A percentile compares a stretch with the other conserved stretches of the same genome.
Evolutionary conservation across 78 protist species (phyloP).

Genomic region (Dictyostelium brefeldianum): DNA sequence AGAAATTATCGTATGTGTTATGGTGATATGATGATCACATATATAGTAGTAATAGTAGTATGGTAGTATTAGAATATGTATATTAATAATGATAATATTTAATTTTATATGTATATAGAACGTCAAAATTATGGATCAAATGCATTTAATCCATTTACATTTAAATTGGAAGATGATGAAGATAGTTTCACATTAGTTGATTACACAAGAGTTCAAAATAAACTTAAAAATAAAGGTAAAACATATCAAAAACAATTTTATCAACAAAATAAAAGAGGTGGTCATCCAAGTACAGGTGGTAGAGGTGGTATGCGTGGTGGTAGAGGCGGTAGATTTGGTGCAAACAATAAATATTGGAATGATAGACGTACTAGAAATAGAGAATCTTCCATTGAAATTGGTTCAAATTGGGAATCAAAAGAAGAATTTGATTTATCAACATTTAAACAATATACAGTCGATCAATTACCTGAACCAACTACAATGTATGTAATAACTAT

Average conservation of each 20-base stretch:
- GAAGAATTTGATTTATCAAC: slow-evolving; percentile 44
- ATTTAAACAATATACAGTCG: slow-evolving; percentile 21
- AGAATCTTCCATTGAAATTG: slow-evolving; percentile 32
- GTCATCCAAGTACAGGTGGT: background rate
- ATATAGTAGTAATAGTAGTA: too few relatives aligned
- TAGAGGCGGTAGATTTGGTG: slow-evolving; percentile 25
- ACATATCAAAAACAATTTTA: slow-evolving; percentile 34
- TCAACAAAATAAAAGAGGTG: slow-evolving; percentile 42
- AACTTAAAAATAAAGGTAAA: slow-evolving; percentile 22
- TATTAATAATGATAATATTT: background rate
- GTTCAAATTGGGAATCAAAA: slow-evolving; percentile 46
- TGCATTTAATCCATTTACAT: slow-evolving; percentile 75
- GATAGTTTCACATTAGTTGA: slow-evolving; percentile 76
- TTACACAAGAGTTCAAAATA: slow-evolving; percentile 27
- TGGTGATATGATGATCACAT: background rate
- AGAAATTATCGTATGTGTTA: slow-evolving; percentile 42
- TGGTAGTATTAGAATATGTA: too few relatives aligned
- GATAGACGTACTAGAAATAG: slow-evolving; percentile 57
- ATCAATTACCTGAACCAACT: slow-evolving; percentile 21
- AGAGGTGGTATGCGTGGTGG: slow-evolving; percentile 32
- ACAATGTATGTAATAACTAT: slow-evolving; percentile 18
- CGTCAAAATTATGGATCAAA: slow-evolving; percentile 72
- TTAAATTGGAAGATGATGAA: slow-evolving; percentile 68
- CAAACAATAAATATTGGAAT: slow-evolving; percentile 35
- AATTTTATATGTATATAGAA: background rate